These are phyloP conservation scores for Hygrocybe punicea DNA, from an alignment of 768 basidiomycete species.

Conservation along the genomic window DNA sequence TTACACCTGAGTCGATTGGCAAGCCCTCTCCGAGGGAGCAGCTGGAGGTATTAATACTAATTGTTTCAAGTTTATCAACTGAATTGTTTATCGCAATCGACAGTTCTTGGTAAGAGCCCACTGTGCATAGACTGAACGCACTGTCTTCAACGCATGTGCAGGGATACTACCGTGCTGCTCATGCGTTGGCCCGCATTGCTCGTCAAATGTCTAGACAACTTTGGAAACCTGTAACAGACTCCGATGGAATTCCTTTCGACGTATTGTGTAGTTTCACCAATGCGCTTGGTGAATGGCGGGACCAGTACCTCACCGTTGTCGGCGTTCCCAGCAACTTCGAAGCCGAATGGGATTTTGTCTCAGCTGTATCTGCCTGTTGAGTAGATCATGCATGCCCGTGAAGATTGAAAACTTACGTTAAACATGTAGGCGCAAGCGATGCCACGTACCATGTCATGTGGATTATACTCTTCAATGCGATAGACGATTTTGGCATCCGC, in stretches of 20 bases:
- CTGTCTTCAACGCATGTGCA: slow-evolving; percentile 25
- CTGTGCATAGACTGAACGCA: not conserved
- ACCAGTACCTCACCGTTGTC: slow-evolving; percentile 68
- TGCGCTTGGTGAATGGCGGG: slow-evolving; percentile 68
- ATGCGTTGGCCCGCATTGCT: slow-evolving; percentile 78
- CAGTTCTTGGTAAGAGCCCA: slow-evolving; percentile 63
- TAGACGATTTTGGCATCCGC: slow-evolving; percentile 81
- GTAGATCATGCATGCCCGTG: slow-evolving; percentile 17
- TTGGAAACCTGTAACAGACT: slow-evolving; percentile 74
- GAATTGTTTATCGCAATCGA: slow-evolving; percentile 7
- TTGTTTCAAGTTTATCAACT: slow-evolving; percentile 9
- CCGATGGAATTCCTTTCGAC: slow-evolving; percentile 72
- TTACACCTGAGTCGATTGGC: slow-evolving; percentile 47
- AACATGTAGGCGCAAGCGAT: slow-evolving; percentile 68
- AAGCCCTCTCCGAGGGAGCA: slow-evolving; percentile 69
- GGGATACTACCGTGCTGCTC: slow-evolving; percentile 83
- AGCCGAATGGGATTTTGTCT: slow-evolving; percentile 86
- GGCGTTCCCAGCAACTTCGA: slow-evolving; percentile 86
- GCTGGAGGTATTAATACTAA: slow-evolving; percentile 54
- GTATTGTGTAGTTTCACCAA: slow-evolving; percentile 55
- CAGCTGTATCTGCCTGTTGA: slow-evolving; percentile 30
- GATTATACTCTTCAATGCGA: slow-evolving; percentile 76
- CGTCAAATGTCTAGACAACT: slow-evolving; percentile 78
- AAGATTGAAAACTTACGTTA: not conserved
- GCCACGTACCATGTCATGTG: slow-evolving; percentile 91